Base-by-base conservation (phyloP, 257 asterid genomes). In the Jasminum sambac region DNA sequence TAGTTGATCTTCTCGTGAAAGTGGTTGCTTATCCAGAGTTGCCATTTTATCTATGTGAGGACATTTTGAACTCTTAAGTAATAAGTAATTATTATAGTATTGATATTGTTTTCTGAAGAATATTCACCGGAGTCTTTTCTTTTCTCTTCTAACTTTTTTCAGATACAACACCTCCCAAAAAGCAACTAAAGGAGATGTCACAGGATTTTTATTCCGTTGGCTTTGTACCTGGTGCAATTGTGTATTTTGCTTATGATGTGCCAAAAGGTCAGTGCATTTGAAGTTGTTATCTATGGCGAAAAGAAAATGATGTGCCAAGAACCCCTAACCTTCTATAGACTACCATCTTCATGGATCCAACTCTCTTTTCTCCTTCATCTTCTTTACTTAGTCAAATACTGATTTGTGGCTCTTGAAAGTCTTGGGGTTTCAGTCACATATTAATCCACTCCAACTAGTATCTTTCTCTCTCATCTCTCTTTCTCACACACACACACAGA, bases 151-250 rank as follows among this genome's bases (percentile, higher is more conserved):
- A 55, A 36, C 7, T 67, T 24, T 72, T 68, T 76, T 57, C 86
- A 95, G 98, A 89, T 76, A 95, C 98, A 10, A 87, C 98, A 12
- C 99, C 99, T 68, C 99, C 97, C 39, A 95, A 95, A 83, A 88
- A 87, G 90, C 86, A 79, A 78, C 48, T 95, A 77, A 88, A 86
- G 78, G 95, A 91, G 75, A 61, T 74, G 63, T 83, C 91, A 5
- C 95, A 83, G 82, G 94, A 91, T 79, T 84, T 91, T 46, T 91
- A 85, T 63, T 78, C 99, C 73, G 94, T 91, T 77, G 96, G 96
- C 67, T 95, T 95, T 70, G 76, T 87, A 55, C 98, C 98, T 8
- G 99, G 98, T 72, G 97, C 99, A 66, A 85, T 95, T 63, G 95
- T 95, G 74, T 95, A 95, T 83, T 95, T 91, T 55, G 81, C 96